These are phyloP conservation scores for Coleophoma eucalyptorum DNA, from an alignment of 2,329 filamentous ascomycete species.

Conservation along the genomic window DNA sequence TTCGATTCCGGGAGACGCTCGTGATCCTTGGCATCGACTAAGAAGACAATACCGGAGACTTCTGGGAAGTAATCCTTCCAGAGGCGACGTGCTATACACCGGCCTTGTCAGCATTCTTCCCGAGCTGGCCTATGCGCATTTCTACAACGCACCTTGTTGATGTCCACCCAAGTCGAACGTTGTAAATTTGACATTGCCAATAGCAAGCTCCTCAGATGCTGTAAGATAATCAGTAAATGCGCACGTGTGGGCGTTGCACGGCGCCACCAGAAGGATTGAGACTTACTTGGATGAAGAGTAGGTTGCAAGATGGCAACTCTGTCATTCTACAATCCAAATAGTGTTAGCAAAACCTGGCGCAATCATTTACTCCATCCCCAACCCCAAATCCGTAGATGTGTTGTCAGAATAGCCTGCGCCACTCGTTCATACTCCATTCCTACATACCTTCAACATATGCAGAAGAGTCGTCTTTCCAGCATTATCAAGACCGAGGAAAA, in stretches of 20 bases:
- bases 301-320: conserved; percentile 87
- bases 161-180: conserved; percentile 93
- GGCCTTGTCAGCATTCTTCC: conserved; percentile 8
- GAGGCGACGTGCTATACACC: conserved; percentile 69
- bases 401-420: background rate
- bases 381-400: background rate
- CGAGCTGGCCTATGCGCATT: too few relatives aligned
- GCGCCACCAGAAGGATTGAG: background rate
- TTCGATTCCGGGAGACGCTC: conserved; percentile 94
- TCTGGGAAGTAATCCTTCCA: conserved; percentile 98
- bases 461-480: conserved; percentile 91
- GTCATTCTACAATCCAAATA: conserved; percentile 62
- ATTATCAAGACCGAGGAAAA: conserved; percentile 91
- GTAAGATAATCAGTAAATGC: conserved; percentile 16
- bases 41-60: conserved; percentile 94
- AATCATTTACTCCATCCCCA: background rate
- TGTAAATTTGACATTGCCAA: conserved; percentile 91
- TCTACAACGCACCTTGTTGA: conserved; percentile 66
- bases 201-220: conserved; percentile 89
- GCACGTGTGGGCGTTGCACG: conserved; percentile 8
- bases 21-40: conserved; percentile 95
- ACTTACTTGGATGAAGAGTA: conserved; percentile 81
- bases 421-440: conserved; percentile 1
- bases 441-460: conserved; percentile 87
- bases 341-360: conserved; percentile 14